Evolutionary conservation across 768 basidiomycete genomes (phyloP).

Genomic region (Lentinula aciculospora): DNA sequence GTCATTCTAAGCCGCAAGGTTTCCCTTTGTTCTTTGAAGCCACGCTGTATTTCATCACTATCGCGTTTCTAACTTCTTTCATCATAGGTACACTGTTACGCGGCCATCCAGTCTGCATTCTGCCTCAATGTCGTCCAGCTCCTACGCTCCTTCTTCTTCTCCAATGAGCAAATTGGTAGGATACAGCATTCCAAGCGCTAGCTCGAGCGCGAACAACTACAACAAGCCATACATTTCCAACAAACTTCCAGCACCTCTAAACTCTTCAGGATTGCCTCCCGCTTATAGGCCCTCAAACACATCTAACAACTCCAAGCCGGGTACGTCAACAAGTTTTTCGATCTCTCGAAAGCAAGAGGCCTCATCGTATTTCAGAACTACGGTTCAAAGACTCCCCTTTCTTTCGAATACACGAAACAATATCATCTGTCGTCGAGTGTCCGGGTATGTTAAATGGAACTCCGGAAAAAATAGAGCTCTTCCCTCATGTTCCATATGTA

Average conservation of each 20-base stretch:
- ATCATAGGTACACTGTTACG: conserved; percentile 7
- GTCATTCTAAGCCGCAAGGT: background rate
- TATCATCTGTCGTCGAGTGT: conserved; percentile 67
- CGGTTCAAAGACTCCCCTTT: conserved; percentile 82
- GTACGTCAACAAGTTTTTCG: conserved; percentile 13
- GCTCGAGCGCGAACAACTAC: conserved; percentile 38
- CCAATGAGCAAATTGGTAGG: conserved; percentile 18
- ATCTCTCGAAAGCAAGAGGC: conserved; percentile 10
- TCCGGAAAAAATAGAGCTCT: conserved; percentile 6
- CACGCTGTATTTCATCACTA: background rate
- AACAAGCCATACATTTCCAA: conserved; percentile 60
- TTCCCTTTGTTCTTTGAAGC: background rate
- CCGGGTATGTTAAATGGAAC: conserved; percentile 46
- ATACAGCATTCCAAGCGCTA: conserved; percentile 26
- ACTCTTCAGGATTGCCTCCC: conserved; percentile 28
- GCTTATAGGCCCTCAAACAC: conserved; percentile 24
- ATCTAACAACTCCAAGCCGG: conserved; percentile 20
- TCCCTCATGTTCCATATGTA: conserved; percentile 19
- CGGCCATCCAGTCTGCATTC: conserved; percentile 11
- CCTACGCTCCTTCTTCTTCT: conserved; percentile 2
- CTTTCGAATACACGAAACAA: conserved; percentile 57
- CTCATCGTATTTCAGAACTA: conserved; percentile 40
- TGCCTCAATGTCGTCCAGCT: conserved; percentile 12
- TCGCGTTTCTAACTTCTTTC: background rate
- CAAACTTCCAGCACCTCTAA: conserved; percentile 21